These are phyloP conservation scores for Pneumocystis jirovecii DNA, from an alignment of 1,139 yeast genomes.

Conservation along the genomic window DNA sequence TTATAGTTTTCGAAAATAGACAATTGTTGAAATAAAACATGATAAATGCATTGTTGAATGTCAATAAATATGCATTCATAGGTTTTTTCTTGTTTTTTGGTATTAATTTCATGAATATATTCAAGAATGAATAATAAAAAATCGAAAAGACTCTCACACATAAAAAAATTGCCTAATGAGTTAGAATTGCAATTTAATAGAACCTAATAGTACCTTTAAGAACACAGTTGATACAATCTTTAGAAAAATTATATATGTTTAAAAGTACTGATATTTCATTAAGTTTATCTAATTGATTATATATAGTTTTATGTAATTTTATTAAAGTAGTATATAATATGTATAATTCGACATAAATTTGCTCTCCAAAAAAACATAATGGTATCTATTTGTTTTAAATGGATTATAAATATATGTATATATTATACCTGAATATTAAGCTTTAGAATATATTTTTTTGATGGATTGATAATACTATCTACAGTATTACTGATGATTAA, in stretches of 20 bases:
- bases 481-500: neutral
- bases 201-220: constrained; percentile 14
- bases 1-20: constrained; percentile 12
- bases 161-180: constrained; percentile 9
- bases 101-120: constrained; percentile 13
- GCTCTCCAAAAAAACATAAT: constrained; percentile 14
- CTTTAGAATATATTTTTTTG: neutral
- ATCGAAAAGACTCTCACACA: constrained; percentile 15
- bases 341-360: constrained; percentile 15
- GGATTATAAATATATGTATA: neutral
- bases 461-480: neutral
- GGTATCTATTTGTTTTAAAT: constrained; percentile 10
- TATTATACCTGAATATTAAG: neutral
- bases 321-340: constrained; percentile 12
- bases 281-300: constrained; percentile 9
- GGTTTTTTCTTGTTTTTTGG: constrained; percentile 3
- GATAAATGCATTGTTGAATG: constrained; percentile 10
- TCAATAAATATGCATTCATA: constrained; percentile 8
- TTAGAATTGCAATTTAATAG: neutral
- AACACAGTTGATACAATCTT: constrained; percentile 12
- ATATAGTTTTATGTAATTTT: constrained; percentile 10
- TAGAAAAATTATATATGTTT: constrained; percentile 13
- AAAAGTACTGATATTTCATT: constrained; percentile 12
- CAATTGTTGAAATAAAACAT: constrained; percentile 11
- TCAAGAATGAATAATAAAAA: constrained; percentile 15